phyloP scores from a whole-genome alignment of 148 eudicot genomes.

The Camellia lanceoleosa region DNA sequence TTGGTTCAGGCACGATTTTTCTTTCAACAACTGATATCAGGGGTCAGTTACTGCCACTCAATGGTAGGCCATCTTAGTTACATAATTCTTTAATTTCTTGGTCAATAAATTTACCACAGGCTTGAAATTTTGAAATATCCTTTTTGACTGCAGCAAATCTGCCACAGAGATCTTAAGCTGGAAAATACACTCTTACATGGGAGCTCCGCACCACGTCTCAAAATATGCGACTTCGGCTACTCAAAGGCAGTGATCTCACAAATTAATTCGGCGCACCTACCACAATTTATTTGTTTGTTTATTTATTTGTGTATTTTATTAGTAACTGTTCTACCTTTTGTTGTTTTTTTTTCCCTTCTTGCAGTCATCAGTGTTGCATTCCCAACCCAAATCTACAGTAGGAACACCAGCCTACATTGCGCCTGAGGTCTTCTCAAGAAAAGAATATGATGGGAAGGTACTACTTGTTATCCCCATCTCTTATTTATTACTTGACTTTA shows the following conservation, averaged over 20 bases:
- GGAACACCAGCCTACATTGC: conserved; percentile 89
- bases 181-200: conserved; percentile 78
- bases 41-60: conserved; percentile 80
- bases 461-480: not conserved
- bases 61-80: conserved; percentile 36
- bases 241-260: conserved; percentile 45
- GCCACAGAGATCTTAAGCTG: conserved; percentile 81
- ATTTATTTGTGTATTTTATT: not conserved
- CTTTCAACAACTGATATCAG: conserved; percentile 76
- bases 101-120: not conserved
- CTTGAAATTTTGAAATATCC: not conserved
- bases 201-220: conserved; percentile 53
- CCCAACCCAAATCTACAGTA: conserved; percentile 80
- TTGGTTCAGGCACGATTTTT: conserved; percentile 57
- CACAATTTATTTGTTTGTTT: not conserved
- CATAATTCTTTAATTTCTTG: not conserved
- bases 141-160: conserved; percentile 57
- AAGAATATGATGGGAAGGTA: conserved; percentile 84
- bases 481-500: not conserved
- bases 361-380: conserved; percentile 70
- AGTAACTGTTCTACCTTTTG: not conserved
- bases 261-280: not conserved
- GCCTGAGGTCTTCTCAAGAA: conserved; percentile 69
- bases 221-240: conserved; percentile 82
- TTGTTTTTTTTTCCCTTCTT: not conserved